Evolutionary conservation across 2,329 filamentous ascomycete genomes (phyloP).

Genomic region (Paraconiothyrium brasiliense): DNA sequence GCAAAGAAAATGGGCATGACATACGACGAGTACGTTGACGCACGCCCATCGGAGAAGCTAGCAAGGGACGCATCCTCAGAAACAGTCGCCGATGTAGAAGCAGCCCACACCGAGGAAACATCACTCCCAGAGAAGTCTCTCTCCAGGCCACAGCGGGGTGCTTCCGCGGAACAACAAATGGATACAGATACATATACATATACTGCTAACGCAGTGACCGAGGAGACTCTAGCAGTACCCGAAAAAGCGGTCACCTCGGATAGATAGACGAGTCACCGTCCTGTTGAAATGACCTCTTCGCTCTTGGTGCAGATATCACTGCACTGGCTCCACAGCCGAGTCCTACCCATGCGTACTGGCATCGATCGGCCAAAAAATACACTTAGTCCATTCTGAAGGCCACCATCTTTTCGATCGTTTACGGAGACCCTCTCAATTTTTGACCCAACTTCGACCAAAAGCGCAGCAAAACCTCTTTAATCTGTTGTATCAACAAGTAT

Average conservation of each 20-base stretch:
- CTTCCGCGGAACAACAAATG: not conserved
- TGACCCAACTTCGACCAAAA: not conserved
- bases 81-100: slow-evolving; percentile 41
- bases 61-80: slow-evolving; percentile 33
- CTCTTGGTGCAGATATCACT: not conserved
- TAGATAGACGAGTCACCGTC: not conserved
- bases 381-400: slow-evolving; percentile 3
- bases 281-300: not conserved
- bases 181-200: not conserved
- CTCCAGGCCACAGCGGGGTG: not conserved
- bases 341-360: not conserved
- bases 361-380: slow-evolving; percentile 3
- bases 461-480: not conserved
- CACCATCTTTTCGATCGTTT: not conserved
- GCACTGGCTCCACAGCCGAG: not conserved
- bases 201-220: not conserved
- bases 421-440: not conserved
- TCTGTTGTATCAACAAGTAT: slow-evolving; percentile 6
- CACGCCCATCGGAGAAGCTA: slow-evolving; percentile 35
- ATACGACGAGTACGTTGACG: slow-evolving; percentile 62
- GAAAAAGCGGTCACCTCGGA: not conserved
- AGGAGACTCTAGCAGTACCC: not conserved
- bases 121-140: slow-evolving; percentile 19
- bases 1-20: slow-evolving; percentile 63
- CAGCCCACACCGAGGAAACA: slow-evolving; percentile 22